Evolutionary conservation across 2,329 filamentous ascomycete genomes (phyloP).

Genomic region (Penicillium verrucosum): DNA sequence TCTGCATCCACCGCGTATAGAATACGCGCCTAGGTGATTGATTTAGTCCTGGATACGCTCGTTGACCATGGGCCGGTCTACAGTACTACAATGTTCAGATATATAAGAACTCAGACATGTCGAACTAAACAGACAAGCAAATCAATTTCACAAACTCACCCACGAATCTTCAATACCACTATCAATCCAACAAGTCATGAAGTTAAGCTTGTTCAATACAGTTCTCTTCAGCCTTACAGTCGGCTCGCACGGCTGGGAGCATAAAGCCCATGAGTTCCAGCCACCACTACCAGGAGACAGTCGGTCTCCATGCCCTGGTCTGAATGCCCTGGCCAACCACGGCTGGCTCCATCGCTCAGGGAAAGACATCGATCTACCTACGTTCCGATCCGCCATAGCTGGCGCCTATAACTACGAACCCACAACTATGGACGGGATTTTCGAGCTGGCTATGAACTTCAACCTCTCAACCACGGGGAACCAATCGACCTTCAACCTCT

Average conservation of each 20-base stretch:
- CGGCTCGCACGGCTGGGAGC: neutral
- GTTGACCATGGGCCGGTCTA: neutral
- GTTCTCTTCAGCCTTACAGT: neutral
- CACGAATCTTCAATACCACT: neutral
- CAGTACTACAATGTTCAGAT: neutral
- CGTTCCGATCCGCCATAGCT: neutral
- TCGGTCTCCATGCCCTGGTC: conserved; percentile 3
- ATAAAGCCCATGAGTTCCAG: neutral
- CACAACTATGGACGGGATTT: neutral
- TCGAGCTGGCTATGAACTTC: neutral
- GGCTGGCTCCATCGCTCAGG: conserved; percentile 1
- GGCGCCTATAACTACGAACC: neutral
- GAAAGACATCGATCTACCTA: neutral
- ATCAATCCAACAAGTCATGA: neutral
- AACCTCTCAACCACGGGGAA: conserved; percentile 1
- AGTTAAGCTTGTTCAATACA: neutral
- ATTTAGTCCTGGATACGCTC: neutral
- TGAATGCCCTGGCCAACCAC: conserved; percentile 2
- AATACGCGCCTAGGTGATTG: neutral
- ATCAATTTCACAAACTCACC: neutral
- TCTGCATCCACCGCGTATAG: neutral
- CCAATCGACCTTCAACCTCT: neutral
- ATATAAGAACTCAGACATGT: neutral
- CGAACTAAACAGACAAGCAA: neutral
- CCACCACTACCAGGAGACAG: neutral